These are phyloP conservation scores for Erythrobasidium hasegawianum DNA, from an alignment of 1,284 basidiomycete species.

Conservation along the genomic window DNA sequence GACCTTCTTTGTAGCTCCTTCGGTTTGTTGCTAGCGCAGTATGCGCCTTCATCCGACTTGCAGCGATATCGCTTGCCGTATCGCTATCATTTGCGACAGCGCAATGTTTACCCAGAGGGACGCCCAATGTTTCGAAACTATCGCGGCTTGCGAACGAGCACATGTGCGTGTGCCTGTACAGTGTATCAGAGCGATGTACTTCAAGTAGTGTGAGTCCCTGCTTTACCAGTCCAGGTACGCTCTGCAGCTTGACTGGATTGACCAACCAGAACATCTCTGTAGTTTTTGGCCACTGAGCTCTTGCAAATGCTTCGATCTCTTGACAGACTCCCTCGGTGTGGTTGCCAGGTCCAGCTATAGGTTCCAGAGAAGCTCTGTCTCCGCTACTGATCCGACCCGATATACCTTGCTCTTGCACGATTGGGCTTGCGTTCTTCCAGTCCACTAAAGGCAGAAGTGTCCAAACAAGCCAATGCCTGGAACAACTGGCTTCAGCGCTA, in stretches of 20 bases:
- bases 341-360: constrained; percentile 7
- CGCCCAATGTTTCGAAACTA: too few species aligned
- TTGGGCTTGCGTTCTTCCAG: constrained; percentile 14
- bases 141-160: constrained; percentile 5
- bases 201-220: neutral
- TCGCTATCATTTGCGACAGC: too few species aligned
- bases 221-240: constrained; percentile 30
- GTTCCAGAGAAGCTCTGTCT: neutral
- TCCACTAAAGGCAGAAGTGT: constrained; percentile 24
- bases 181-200: too few species aligned
- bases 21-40: too few species aligned
- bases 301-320: constrained; percentile 25
- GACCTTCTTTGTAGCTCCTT: too few species aligned
- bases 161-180: constrained; percentile 28
- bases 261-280: constrained; percentile 29
- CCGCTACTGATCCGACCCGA: constrained; percentile 8
- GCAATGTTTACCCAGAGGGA: too few species aligned
- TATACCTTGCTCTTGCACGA: constrained; percentile 17
- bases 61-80: too few species aligned
- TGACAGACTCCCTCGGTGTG: constrained; percentile 10
- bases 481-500: neutral
- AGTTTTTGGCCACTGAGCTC: constrained; percentile 21
- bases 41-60: too few species aligned
- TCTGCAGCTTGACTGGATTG: constrained; percentile 29
- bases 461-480: constrained; percentile 34